Base-by-base conservation (phyloP, 2,329 filamentous ascomycete species). In the Herpotrichia juniperi region DNA sequence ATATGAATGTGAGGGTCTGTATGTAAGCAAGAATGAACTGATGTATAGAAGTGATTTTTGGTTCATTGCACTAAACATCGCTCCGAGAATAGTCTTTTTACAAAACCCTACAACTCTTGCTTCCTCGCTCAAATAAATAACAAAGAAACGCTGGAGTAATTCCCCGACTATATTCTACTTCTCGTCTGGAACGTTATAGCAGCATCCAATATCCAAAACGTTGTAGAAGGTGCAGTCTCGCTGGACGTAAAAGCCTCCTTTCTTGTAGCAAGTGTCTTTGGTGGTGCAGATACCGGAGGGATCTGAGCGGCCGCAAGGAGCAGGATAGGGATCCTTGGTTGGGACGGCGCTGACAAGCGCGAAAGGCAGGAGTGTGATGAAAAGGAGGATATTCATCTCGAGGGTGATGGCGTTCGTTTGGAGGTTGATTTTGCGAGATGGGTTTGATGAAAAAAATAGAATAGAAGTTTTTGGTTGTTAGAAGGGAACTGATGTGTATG, bases 181-280 rank as follows among this genome's bases (percentile, higher is more conserved):
- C 44, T 62, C 55, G 10, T 60, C 58, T 4, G 64, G 62, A 26
- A 68, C 63, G 22, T 56, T 49, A 46, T 68, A 68, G 55, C 66
- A 69, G 49, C 66, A 69, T 6, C 66, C 64, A 30, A 69, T 61
- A 35, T 69, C 66, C 31, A 62, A 46, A 10, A 68, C 63, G 34
- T 68, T 60, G 48, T 69, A 69, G 39, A 68, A 69, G 1, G 55
- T 57, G 47, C 66, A 69, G 40, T 69, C 66, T 7, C 66, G 53
- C 51, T 68, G 64, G n/a, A 69, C 65, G 16, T 57, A 69, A 42
- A 68, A 64, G 16, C 66, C 66, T 8, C 64, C 63, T 40, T 62
- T 56, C 43, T 58, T 54, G 46, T 56, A 54, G 48, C 65, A 68
- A 6, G 58, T 61, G 16, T 48, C 14, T 52, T 69, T 59, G 11